Conservation (phyloP, 1,139 yeast species). For the Protomyces lactucae-debilis region DNA sequence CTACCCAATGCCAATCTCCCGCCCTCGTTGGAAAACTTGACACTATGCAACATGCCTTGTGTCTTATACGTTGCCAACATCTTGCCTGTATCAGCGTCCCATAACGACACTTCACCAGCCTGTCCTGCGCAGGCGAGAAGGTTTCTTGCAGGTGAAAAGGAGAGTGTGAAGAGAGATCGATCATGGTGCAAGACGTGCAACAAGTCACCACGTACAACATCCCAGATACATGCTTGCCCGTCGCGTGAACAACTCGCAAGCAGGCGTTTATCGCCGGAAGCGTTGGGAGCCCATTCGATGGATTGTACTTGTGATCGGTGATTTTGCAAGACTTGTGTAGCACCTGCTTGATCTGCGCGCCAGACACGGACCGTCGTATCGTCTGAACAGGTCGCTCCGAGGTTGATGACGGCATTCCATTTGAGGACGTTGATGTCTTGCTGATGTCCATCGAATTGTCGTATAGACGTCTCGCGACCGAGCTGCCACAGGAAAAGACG, state of each 20-base stretch:
- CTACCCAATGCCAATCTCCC: slow-evolving; percentile 10
- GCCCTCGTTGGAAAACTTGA: slow-evolving; percentile 11
- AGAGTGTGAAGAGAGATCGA: slow-evolving; percentile 16
- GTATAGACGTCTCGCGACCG: slow-evolving; percentile 51
- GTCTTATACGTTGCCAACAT: slow-evolving; percentile 5
- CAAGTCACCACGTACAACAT: slow-evolving; percentile 23
- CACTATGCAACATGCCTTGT: slow-evolving; percentile 7
- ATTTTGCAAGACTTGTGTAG: slow-evolving; percentile 13
- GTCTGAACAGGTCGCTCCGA: slow-evolving; percentile 28
- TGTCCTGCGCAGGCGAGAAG: slow-evolving; percentile 27
- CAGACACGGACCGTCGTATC: slow-evolving; percentile 42
- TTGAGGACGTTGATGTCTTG: slow-evolving; percentile 54
- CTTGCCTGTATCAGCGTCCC: slow-evolving; percentile 26
- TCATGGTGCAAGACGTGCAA: slow-evolving; percentile 25
- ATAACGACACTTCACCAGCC: slow-evolving; percentile 25
- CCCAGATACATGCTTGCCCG: slow-evolving; percentile 26
- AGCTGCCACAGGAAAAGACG: slow-evolving; percentile 58
- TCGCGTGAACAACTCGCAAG: slow-evolving; percentile 22
- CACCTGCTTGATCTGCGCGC: slow-evolving; percentile 21
- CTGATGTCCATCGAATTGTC: slow-evolving; percentile 65
- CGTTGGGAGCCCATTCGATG: slow-evolving; percentile 20
- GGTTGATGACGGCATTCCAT: slow-evolving; percentile 47
- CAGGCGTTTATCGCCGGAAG: slow-evolving; percentile 9
- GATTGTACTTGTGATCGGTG: slow-evolving; percentile 15
- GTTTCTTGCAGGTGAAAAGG: slow-evolving; percentile 11